Evolutionary conservation across 2,329 filamentous ascomycete genomes (phyloP).

Genomic region (Apiospora kogelbergensis): DNA sequence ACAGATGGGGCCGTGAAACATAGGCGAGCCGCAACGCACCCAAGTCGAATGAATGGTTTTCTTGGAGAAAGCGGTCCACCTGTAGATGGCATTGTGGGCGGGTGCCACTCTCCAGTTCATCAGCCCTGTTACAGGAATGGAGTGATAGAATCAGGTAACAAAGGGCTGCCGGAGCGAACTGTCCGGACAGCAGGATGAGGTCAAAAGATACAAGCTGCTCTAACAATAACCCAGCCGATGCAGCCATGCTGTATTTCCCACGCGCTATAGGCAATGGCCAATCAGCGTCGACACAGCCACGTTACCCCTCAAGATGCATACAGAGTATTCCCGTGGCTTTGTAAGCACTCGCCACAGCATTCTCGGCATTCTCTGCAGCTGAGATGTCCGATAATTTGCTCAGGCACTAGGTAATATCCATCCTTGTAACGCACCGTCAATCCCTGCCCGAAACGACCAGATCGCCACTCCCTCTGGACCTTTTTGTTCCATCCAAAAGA

Average conservation of each 20-base stretch:
- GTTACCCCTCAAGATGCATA: not conserved
- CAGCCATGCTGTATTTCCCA: too few relatives aligned
- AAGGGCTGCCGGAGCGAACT: not conserved
- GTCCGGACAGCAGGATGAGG: not conserved
- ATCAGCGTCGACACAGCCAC: not conserved
- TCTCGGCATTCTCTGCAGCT: not conserved
- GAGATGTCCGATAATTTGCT: not conserved
- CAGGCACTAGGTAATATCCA: not conserved
- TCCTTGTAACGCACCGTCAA: not conserved
- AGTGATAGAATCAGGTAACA: too few relatives aligned
- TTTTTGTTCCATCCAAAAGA: not conserved
- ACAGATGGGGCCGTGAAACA: not conserved
- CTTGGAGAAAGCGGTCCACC: not conserved
- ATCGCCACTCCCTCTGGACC: not conserved
- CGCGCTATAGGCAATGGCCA: not conserved
- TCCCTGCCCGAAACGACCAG: not conserved
- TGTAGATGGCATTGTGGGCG: not conserved
- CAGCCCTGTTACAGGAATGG: not conserved
- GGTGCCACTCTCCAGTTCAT: not conserved
- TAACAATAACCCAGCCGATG: conserved; percentile 23
- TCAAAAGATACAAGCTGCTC: conserved; percentile 18
- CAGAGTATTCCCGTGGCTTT: not conserved
- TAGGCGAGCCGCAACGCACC: not conserved
- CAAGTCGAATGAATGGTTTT: not conserved
- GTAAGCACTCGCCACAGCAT: not conserved